Conservation (phyloP, 345 rosid genomes). For the Corchorus olitorius region DNA sequence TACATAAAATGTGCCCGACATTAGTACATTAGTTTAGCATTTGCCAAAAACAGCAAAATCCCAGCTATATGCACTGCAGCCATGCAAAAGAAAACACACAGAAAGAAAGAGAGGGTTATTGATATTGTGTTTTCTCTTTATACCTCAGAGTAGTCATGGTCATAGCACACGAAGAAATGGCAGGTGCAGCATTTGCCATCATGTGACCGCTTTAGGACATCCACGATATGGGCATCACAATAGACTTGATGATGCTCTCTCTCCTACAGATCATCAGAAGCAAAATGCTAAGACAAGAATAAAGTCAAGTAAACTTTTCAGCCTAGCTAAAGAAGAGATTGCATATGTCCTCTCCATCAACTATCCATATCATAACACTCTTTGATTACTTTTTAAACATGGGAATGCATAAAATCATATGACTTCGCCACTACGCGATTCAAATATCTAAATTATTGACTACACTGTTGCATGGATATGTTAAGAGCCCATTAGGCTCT, state of each 20-base stretch:
- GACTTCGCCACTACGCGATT: not conserved
- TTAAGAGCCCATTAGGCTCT: not conserved
- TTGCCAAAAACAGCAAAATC: not conserved
- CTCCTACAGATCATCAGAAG: slow-evolving; percentile 43
- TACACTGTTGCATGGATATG: not conserved
- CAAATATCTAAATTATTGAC: not conserved
- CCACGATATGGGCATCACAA: slow-evolving; percentile 64
- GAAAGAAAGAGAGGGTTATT: not conserved
- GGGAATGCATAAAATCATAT: not conserved
- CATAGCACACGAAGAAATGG: slow-evolving; percentile 59
- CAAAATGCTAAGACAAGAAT: not conserved
- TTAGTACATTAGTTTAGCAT: not conserved
- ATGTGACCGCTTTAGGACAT: slow-evolving; percentile 54
- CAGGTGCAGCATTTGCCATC: slow-evolving; percentile 55
- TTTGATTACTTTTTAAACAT: not conserved
- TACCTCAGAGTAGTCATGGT: slow-evolving; percentile 55
- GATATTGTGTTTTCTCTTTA: not conserved
- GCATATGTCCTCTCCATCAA: not conserved
- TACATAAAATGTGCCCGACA: not conserved
- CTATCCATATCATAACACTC: not conserved
- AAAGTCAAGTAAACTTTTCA: not conserved
- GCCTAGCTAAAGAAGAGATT: not conserved
- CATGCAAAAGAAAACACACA: too few relatives aligned
- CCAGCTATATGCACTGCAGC: not conserved
- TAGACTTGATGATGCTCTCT: slow-evolving; percentile 58